Conservation (phyloP, 2,329 filamentous ascomycete species). For the Huntiella savannae region DNA sequence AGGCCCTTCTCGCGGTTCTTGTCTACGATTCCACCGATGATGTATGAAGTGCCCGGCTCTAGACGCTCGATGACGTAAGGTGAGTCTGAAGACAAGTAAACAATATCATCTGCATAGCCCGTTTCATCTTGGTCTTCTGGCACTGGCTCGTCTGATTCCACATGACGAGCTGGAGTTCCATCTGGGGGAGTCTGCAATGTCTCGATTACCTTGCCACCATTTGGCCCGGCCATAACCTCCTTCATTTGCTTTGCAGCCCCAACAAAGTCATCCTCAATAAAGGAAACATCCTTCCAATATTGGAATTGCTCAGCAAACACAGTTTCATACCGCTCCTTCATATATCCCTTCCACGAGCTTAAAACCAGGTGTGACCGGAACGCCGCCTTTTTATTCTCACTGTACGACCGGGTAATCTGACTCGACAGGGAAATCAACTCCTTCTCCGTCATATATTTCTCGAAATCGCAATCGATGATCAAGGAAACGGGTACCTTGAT, state of each 20-base stretch:
- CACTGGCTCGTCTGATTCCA: slow-evolving; percentile 15
- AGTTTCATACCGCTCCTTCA: slow-evolving; percentile 65
- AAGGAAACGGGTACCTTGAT: slow-evolving; percentile 56
- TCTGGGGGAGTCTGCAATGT: slow-evolving; percentile 27
- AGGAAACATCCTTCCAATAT: slow-evolving; percentile 61
- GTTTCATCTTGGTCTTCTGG: slow-evolving; percentile 19
- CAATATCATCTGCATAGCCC: slow-evolving; percentile 27
- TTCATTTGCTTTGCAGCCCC: slow-evolving; percentile 46
- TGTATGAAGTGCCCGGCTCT: slow-evolving; percentile 75
- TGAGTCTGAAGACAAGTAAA: slow-evolving; percentile 90
- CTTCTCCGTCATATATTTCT: slow-evolving; percentile 71
- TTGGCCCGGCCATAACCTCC: slow-evolving; percentile 40
- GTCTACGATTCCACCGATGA: slow-evolving; percentile 87
- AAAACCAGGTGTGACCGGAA: slow-evolving; percentile 57
- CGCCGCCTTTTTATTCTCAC: slow-evolving; percentile 55
- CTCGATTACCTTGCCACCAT: slow-evolving; percentile 39
- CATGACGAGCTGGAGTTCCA: slow-evolving; percentile 9
- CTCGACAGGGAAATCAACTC: slow-evolving; percentile 66
- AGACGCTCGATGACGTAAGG: slow-evolving; percentile 64
- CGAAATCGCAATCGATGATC: slow-evolving; percentile 81
- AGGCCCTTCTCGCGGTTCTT: slow-evolving; percentile 91
- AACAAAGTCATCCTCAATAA: slow-evolving; percentile 57
- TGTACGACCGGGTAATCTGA: slow-evolving; percentile 77
- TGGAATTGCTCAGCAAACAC: slow-evolving; percentile 51
- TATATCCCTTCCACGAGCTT: slow-evolving; percentile 55